phyloP scores from a whole-genome alignment of 148 eudicot species.

The Heliamphora exappendiculata region DNA sequence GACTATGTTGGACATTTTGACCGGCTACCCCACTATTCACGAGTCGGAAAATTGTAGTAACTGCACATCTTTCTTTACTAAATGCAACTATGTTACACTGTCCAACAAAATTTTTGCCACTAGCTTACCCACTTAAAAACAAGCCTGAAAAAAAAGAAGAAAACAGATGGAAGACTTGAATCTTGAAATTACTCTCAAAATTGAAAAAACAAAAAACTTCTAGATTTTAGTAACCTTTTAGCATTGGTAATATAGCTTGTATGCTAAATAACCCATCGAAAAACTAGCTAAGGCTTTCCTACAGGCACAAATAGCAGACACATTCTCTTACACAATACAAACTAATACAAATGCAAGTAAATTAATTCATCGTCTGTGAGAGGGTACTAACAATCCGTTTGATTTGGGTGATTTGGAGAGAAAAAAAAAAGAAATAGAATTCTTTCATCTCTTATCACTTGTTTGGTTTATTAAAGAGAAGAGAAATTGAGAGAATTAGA shows the following conservation, averaged over 20 bases:
- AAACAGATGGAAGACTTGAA: not conserved
- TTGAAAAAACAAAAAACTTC: not conserved
- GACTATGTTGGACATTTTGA: too few relatives aligned
- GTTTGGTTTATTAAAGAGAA: too few relatives aligned
- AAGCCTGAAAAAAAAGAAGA: not conserved
- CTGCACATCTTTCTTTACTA: too few relatives aligned
- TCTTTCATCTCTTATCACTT: too few relatives aligned
- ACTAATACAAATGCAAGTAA: not conserved
- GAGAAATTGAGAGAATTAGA: too few relatives aligned
- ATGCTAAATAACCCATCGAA: not conserved
- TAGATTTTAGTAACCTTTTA: not conserved
- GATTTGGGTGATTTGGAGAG: too few relatives aligned
- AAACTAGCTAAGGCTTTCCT: not conserved
- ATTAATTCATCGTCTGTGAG: not conserved
- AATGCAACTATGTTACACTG: too few relatives aligned
- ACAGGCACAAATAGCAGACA: not conserved
- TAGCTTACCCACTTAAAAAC: too few relatives aligned
- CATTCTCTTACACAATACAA: not conserved
- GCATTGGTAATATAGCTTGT: not conserved
- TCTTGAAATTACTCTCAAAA: not conserved
- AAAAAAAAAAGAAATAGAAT: too few relatives aligned
- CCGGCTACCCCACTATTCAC: too few relatives aligned
- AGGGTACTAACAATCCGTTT: not conserved
- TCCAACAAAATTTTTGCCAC: too few relatives aligned
- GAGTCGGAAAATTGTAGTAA: too few relatives aligned